A percentile compares a stretch with the other conserved stretches of the same genome.
Conservation (phyloP, 73 alveolate species). For the Paramecium primaurelia region DNA sequence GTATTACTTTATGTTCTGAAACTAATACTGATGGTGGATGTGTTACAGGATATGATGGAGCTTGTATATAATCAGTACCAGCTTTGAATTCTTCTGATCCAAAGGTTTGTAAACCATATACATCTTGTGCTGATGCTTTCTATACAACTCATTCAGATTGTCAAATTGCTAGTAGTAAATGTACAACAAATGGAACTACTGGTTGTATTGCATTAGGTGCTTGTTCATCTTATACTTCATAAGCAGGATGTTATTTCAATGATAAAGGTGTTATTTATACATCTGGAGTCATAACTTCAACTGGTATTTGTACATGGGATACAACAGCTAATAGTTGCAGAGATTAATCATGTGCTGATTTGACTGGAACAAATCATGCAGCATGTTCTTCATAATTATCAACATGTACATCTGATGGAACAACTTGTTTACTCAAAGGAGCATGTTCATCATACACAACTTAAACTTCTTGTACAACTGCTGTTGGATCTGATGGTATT, state of each 20-base stretch:
- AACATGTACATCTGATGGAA: background rate
- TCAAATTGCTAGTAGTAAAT: background rate
- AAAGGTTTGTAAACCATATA: background rate
- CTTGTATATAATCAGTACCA: background rate
- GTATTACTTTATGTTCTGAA: background rate
- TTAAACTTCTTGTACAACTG: background rate
- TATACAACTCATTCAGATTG: background rate
- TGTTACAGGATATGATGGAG: conserved; percentile 10
- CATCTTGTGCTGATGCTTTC: background rate
- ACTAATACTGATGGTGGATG: background rate
- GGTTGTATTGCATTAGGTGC: conserved; percentile 11
- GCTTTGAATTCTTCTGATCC: background rate
- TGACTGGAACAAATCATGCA: background rate
- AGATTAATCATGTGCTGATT: conserved; percentile 4
- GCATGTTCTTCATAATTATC: background rate
- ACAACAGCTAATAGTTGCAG: background rate
- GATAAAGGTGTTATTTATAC: background rate
- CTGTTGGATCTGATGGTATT: background rate
- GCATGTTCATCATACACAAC: background rate
- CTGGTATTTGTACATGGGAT: background rate
- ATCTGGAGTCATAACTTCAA: background rate
- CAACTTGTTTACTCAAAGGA: background rate
- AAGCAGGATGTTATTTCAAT: background rate
- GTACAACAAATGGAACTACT: conserved; percentile 12
- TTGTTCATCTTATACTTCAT: background rate